Conservation (phyloP, 2,329 filamentous ascomycete genomes). For the Exophiala sp. region DNA sequence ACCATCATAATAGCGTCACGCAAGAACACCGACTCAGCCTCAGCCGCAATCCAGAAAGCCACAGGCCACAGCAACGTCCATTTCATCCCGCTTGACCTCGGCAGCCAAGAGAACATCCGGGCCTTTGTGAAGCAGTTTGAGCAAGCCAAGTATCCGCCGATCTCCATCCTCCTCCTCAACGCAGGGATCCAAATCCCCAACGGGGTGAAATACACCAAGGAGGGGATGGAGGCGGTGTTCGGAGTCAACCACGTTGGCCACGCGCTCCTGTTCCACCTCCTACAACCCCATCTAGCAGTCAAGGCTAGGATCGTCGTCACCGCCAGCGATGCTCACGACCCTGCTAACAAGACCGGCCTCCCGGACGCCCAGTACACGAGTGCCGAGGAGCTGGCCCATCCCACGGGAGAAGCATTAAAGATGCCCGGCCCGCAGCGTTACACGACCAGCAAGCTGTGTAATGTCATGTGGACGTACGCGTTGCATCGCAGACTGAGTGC, state of each 20-base stretch:
- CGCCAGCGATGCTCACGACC: constrained; percentile 46
- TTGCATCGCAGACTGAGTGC: constrained; percentile 36
- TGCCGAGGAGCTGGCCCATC: constrained; percentile 44
- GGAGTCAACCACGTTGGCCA: constrained; percentile 49
- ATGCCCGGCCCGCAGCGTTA: constrained; percentile 40
- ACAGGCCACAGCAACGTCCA: constrained; percentile 39
- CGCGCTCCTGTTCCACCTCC: constrained; percentile 46
- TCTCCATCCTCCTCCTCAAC: constrained; percentile 45
- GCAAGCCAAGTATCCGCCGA: constrained; percentile 36
- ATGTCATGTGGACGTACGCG: constrained; percentile 47
- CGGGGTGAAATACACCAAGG: constrained; percentile 33
- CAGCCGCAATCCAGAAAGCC: constrained; percentile 40
- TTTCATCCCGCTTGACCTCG: constrained; percentile 44
- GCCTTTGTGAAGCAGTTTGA: constrained; percentile 38
- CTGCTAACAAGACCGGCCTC: constrained; percentile 39
- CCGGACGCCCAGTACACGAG: constrained; percentile 42
- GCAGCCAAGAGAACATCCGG: constrained; percentile 38
- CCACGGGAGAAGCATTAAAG: constrained; percentile 30
- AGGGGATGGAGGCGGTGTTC: constrained; percentile 47
- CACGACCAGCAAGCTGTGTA: constrained; percentile 43
- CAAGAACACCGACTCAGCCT: constrained; percentile 40
- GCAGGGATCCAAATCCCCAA: constrained; percentile 44
- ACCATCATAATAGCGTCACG: constrained; percentile 43
- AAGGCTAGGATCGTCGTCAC: constrained; percentile 44
- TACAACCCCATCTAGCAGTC: constrained; percentile 37